These are phyloP conservation scores for Dendrothele bispora DNA, from an alignment of 768 basidiomycete genomes.

Conservation along the genomic window DNA sequence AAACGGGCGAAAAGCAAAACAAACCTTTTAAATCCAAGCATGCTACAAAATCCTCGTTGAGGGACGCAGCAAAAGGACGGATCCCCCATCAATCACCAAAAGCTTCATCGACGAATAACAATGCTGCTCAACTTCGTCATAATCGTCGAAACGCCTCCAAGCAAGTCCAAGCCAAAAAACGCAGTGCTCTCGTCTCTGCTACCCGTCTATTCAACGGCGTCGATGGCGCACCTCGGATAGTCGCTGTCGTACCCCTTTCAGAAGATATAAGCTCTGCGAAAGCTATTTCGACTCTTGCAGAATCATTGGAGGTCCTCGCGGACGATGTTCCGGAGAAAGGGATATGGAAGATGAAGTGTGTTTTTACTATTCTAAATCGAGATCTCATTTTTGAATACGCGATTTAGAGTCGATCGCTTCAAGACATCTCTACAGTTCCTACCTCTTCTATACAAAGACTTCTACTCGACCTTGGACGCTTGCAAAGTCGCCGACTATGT, in stretches of 20 bases:
- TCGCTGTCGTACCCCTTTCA: conserved; percentile 84
- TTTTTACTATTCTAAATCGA: conserved; percentile 5
- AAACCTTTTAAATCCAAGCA: conserved; percentile 93
- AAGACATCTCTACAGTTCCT: conserved; percentile 90
- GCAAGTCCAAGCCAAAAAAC: conserved; percentile 75
- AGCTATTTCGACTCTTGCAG: conserved; percentile 57
- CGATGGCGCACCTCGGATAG: conserved; percentile 80
- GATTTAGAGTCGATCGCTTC: conserved; percentile 77
- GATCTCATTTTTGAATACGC: conserved; percentile 1
- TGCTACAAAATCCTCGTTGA: conserved; percentile 81
- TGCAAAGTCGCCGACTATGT: conserved; percentile 91
- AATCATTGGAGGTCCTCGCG: conserved; percentile 53
- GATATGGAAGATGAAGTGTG: conserved; percentile 69
- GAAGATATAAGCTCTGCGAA: conserved; percentile 56
- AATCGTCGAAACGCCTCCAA: conserved; percentile 86
- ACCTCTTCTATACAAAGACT: conserved; percentile 65
- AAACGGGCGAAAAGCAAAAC: conserved; percentile 62
- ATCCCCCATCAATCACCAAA: conserved; percentile 57
- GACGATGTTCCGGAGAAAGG: conserved; percentile 54
- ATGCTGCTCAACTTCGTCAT: conserved; percentile 65
- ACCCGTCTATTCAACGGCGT: conserved; percentile 78
- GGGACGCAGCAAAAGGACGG: conserved; percentile 85
- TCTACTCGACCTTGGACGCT: conserved; percentile 81
- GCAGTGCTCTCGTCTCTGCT: conserved; percentile 63
- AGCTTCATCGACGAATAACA: conserved; percentile 40